Percentiles rank a stretch among this genome's conserved stretches.
phyloP scores from a whole-genome alignment of 208 protist genomes.

The Wallacemonas sp. region DNA sequence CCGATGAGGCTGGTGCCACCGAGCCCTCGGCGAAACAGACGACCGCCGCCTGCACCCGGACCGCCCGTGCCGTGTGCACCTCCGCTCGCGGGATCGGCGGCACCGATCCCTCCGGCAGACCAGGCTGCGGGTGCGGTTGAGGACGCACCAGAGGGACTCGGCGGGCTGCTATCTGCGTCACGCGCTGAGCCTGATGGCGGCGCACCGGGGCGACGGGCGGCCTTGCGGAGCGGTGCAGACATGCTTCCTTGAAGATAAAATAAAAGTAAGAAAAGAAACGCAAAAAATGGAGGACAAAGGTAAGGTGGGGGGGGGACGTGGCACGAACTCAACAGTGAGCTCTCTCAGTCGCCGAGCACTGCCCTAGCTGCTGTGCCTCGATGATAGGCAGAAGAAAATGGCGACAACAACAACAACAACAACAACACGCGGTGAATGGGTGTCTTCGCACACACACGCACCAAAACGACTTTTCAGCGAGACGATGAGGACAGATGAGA shows the following conservation, averaged over 20 bases:
- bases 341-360: too few relatives aligned
- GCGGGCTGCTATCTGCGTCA: too few relatives aligned
- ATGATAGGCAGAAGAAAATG: too few relatives aligned
- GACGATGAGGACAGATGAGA: background rate
- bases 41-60: background rate
- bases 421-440: too few relatives aligned
- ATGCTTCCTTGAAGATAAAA: conserved; percentile 8
- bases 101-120: too few relatives aligned
- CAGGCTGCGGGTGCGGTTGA: too few relatives aligned
- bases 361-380: background rate
- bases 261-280: conserved; percentile 5
- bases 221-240: conserved; percentile 13
- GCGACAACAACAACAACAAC: too few relatives aligned
- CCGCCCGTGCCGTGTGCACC: too few relatives aligned
- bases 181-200: too few relatives aligned
- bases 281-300: background rate
- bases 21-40: background rate
- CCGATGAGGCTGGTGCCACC: background rate
- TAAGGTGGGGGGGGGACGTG: background rate
- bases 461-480: too few relatives aligned
- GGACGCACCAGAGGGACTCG: background rate
- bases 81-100: too few relatives aligned
- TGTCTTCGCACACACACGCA: too few relatives aligned
- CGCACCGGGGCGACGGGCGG: background rate
- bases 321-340: background rate